phyloP scores from a whole-genome alignment of 306 rosid species.

The Mucuna pruriens region DNA sequence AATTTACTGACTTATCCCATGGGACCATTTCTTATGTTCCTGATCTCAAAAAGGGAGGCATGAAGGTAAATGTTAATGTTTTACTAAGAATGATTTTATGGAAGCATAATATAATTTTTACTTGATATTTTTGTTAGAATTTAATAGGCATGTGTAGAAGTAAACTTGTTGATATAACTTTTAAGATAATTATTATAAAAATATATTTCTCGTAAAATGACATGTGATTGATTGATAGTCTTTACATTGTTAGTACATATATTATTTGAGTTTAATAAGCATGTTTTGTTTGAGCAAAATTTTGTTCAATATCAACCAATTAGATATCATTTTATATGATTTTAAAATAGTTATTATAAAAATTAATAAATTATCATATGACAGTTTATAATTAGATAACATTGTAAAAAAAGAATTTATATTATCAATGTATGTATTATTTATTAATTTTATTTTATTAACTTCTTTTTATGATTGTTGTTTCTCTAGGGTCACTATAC shows the following conservation, averaged over 20 bases:
- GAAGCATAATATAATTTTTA: background rate
- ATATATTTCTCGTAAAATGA: background rate
- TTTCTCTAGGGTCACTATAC: slow-evolving; percentile 21
- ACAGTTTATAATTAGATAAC: too few relatives aligned
- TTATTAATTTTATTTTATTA: background rate
- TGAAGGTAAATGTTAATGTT: slow-evolving; percentile 30
- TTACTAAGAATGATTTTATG: background rate
- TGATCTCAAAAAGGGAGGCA: slow-evolving; percentile 35
- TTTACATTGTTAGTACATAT: background rate
- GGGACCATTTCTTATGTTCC: slow-evolving; percentile 21
- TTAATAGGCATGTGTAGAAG: too few relatives aligned
- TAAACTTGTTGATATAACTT: too few relatives aligned
- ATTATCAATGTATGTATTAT: background rate
- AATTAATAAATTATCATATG: too few relatives aligned
- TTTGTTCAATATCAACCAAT: background rate
- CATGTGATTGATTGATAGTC: background rate
- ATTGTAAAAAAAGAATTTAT: too few relatives aligned
- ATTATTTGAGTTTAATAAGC: background rate
- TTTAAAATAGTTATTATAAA: too few relatives aligned
- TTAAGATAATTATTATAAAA: too few relatives aligned
- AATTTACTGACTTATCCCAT: slow-evolving; percentile 30
- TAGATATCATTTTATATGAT: too few relatives aligned
- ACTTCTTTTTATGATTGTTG: slow-evolving; percentile 24
- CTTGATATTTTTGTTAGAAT: background rate
- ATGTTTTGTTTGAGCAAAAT: background rate